phyloP scores from a whole-genome alignment of 306 rosid genomes.

The Pyrus pyrifolia region DNA sequence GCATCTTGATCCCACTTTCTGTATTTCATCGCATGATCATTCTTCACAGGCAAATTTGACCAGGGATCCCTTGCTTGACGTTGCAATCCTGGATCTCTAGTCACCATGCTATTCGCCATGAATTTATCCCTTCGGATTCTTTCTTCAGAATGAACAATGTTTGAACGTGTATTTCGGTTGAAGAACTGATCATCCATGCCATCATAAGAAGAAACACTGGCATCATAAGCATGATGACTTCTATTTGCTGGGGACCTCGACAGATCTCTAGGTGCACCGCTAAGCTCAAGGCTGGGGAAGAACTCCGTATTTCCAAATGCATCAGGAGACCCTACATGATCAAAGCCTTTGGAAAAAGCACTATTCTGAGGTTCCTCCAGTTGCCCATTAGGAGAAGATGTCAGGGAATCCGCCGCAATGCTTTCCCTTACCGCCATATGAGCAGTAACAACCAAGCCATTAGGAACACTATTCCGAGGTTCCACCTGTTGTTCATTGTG shows the following conservation, averaged over 20 bases:
- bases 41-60: slow-evolving; percentile 31
- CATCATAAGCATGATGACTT: slow-evolving; percentile 53
- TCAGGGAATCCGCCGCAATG: slow-evolving; percentile 20
- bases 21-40: slow-evolving; percentile 27
- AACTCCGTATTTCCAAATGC: slow-evolving; percentile 24
- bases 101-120: slow-evolving; percentile 16
- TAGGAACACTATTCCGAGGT: slow-evolving; percentile 19
- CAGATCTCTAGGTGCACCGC: slow-evolving; percentile 23
- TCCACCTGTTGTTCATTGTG: slow-evolving; percentile 28
- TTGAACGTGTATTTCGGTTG: slow-evolving; percentile 18
- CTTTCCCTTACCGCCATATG: slow-evolving; percentile 20
- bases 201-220: slow-evolving; percentile 68
- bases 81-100: slow-evolving; percentile 29
- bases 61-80: slow-evolving; percentile 15
- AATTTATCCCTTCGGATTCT: slow-evolving; percentile 36
- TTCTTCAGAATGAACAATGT: slow-evolving; percentile 32
- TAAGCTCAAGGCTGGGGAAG: slow-evolving; percentile 35
- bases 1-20: slow-evolving; percentile 32
- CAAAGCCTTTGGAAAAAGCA: slow-evolving; percentile 14
- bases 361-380: slow-evolving; percentile 25
- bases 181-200: slow-evolving; percentile 42
- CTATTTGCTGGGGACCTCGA: slow-evolving; percentile 33
- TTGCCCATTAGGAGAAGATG: slow-evolving; percentile 29
- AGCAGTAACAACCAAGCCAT: slow-evolving; percentile 16
- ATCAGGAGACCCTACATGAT: slow-evolving; percentile 23